Evolutionary conservation across 805 yeast species (phyloP).

Genomic region (Saccharomyces jurei): DNA sequence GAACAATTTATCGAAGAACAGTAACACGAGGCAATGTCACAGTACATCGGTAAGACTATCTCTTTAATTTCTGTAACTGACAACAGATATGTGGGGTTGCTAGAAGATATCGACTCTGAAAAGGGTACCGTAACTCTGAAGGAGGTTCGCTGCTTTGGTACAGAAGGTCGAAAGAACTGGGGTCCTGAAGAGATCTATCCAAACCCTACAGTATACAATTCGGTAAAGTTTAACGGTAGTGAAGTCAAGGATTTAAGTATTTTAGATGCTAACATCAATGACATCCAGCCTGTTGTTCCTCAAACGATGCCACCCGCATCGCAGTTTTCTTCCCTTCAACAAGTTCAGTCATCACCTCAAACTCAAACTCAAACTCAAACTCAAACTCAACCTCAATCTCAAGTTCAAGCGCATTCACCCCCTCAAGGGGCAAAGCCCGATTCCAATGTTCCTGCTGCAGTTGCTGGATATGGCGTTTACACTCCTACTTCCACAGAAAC

Average conservation of each 20-base stretch:
- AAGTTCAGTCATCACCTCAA: constrained; percentile 5
- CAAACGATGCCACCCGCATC: constrained; percentile 15
- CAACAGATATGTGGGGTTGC: constrained; percentile 74
- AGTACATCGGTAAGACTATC: constrained; percentile 77
- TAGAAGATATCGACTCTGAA: constrained; percentile 81
- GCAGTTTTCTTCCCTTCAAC: background rate
- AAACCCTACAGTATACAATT: constrained; percentile 58
- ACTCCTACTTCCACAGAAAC: constrained; percentile 15
- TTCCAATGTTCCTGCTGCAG: constrained; percentile 28
- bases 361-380: constrained; percentile 1
- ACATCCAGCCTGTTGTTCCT: constrained; percentile 44
- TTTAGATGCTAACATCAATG: constrained; percentile 60
- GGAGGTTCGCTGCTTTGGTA: constrained; percentile 76
- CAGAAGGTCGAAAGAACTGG: constrained; percentile 79
- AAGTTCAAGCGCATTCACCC: constrained; percentile 1
- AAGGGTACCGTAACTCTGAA: constrained; percentile 81
- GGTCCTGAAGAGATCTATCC: constrained; percentile 66
- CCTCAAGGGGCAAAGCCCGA: constrained; percentile 2
- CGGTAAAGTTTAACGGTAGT: constrained; percentile 79
- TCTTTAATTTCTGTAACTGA: constrained; percentile 26
- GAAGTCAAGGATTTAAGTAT: constrained; percentile 88
- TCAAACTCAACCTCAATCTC: constrained; percentile 3
- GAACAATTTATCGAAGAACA: background rate
- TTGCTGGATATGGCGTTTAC: constrained; percentile 30
- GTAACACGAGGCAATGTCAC: constrained; percentile 54